Evolutionary conservation across 192 early-diverging fungal species (phyloP), one percentile per base, ranked within the genome.

Genomic region (Rhizophagus clarus): DNA sequence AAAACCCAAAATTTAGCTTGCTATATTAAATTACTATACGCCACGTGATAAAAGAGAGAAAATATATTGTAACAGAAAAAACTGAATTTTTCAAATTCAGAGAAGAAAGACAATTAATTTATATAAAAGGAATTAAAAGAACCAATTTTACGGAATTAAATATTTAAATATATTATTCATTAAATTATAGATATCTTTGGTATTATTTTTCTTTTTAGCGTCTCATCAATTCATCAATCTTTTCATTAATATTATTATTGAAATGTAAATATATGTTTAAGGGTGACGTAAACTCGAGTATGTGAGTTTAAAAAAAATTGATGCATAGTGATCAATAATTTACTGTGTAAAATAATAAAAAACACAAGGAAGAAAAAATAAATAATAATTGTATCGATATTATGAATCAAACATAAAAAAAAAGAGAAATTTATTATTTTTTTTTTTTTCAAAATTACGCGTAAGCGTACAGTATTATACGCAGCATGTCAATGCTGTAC

Each of bases 261-360:
- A 31, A 29, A 29, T 24, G 10, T 29, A 24, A 66, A 66, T 31
- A 66, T 66, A n/a, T 31, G 24, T 66, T 66, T 66, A 70, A 40
- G 68, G 32, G 68, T 42, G 31, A 70, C 68, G 29, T 70, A n/a
- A 34, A 70, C 20, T 45, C 6, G 20, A 56, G 17, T 56, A 70
- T 70, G n/a, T 45, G 68, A 70, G 34, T 34, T 40, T 70, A 70
- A 70, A 70, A 37, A 40, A 70, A 68, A 26, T 20, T 70, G 68
- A 70, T 70, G 68, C 68, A 70, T 70, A 70, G 4, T 70, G 68
- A 70, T 70, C 37, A 70, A 70, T 70, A 70, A 70, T 70, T 40
- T 70, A 70, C 32, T 42, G 40, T 37, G 6, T 49, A 49, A 49
- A 14, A 49, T 37, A 37, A 37, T 3, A 5, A 37, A n/a, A n/a